phyloP scores from a whole-genome alignment of 2,329 filamentous ascomycete species.

The Sarocladium brachiariae region DNA sequence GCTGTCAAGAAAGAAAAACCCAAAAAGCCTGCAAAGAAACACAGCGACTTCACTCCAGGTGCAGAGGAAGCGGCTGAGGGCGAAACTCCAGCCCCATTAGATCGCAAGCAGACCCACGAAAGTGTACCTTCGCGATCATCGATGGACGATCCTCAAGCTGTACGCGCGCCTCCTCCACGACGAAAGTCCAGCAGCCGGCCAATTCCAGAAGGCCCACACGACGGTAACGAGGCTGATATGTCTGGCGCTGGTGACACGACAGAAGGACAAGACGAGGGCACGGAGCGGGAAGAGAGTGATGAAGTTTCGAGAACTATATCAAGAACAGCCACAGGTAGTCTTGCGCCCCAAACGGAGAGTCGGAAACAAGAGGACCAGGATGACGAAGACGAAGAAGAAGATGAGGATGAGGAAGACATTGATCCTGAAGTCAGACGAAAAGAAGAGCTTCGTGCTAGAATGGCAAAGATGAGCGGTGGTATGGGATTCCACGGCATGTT shows the following conservation, averaged over 20 bases:
- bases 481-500: constrained; percentile 98
- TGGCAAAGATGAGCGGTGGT: constrained; percentile 97
- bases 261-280: constrained; percentile 53
- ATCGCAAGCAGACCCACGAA: constrained; percentile 34
- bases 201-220: constrained; percentile 37
- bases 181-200: constrained; percentile 46
- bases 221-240: constrained; percentile 60
- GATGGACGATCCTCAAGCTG: constrained; percentile 35
- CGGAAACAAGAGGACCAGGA: constrained; percentile 70
- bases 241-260: constrained; percentile 58
- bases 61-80: constrained; percentile 21
- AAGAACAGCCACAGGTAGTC: constrained; percentile 29
- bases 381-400: constrained; percentile 52
- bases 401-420: constrained; percentile 77
- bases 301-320: constrained; percentile 38
- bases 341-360: constrained; percentile 42
- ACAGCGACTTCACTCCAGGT: constrained; percentile 34
- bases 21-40: constrained; percentile 67
- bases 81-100: constrained; percentile 26
- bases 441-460: constrained; percentile 84
- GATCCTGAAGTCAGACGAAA: constrained; percentile 81
- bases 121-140: constrained; percentile 30
- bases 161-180: constrained; percentile 35
- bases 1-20: constrained; percentile 80
- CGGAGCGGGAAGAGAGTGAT: constrained; percentile 70